phyloP scores from a whole-genome alignment of 2,329 filamentous ascomycete species.

The Alternaria sp. region DNA sequence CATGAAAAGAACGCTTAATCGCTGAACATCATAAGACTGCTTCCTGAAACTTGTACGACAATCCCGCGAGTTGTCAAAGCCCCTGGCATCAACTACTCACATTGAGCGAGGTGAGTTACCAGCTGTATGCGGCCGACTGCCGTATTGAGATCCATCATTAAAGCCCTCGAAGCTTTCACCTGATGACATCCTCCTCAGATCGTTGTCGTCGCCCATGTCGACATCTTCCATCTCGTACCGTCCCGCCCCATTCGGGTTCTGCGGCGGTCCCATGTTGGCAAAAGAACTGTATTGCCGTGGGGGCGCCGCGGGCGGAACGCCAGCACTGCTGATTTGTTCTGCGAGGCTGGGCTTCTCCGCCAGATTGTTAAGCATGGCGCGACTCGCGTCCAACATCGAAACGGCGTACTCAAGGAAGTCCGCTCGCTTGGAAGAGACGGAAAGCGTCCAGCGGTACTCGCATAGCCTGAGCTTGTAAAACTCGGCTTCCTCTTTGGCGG shows the following conservation, averaged over 20 bases:
- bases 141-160: constrained; percentile 34
- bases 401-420: constrained; percentile 56
- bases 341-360: constrained; percentile 52
- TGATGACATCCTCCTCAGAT: constrained; percentile 27
- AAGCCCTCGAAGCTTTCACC: constrained; percentile 43
- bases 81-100: constrained; percentile 3
- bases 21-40: not conserved
- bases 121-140: constrained; percentile 27
- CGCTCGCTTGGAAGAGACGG: constrained; percentile 78
- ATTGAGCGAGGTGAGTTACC: constrained; percentile 28
- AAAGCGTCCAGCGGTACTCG: constrained; percentile 94
- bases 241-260: constrained; percentile 12
- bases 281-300: constrained; percentile 24
- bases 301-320: constrained; percentile 44
- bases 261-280: constrained; percentile 27
- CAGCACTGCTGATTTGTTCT: constrained; percentile 46
- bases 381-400: constrained; percentile 53
- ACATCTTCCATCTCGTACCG: constrained; percentile 29
- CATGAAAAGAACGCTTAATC: constrained; percentile 13
- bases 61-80: not conserved
- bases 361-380: constrained; percentile 53
- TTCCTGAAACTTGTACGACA: not conserved
- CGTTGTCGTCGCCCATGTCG: constrained; percentile 36
- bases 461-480: constrained; percentile 86
- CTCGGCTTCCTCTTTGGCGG: constrained; percentile 84